Percentiles rank a stretch among this genome's conserved stretches.
Conservation (phyloP, 78 protist genomes). For the Dictyostelium capitatum region DNA sequence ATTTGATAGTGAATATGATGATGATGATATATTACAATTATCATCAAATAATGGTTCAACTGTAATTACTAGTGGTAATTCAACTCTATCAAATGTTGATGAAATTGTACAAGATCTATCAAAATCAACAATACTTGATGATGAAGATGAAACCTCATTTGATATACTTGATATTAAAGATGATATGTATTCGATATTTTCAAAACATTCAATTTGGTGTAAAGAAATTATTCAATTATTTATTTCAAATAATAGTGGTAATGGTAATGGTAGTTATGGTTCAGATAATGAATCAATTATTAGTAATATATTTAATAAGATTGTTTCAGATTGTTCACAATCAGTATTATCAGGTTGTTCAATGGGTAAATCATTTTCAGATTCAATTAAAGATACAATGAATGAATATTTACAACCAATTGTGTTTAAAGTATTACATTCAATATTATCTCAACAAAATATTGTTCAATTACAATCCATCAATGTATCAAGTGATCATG, state of each 20-base stretch:
- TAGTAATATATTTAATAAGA: neutral
- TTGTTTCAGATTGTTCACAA: slow-evolving; percentile 19
- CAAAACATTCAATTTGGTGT: slow-evolving; percentile 38
- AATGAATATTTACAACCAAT: slow-evolving; percentile 44
- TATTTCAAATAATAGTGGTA: neutral
- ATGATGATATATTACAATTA: neutral
- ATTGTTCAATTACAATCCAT: neutral
- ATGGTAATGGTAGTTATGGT: neutral
- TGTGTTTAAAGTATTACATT: slow-evolving; percentile 24
- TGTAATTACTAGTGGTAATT: neutral
- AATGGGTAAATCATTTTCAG: slow-evolving; percentile 53
- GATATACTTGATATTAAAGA: neutral
- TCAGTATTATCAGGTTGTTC: slow-evolving; percentile 1
- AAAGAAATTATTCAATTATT: slow-evolving; percentile 27
- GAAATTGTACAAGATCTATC: too few relatives aligned
- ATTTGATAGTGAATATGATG: neutral
- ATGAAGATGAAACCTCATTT: neutral
- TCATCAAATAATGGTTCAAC: neutral
- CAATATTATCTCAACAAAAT: slow-evolving; percentile 1
- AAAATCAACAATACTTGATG: neutral
- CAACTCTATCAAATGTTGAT: neutral
- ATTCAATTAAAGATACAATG: slow-evolving; percentile 52
- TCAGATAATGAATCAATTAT: too few relatives aligned
- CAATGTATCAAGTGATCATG: neutral
- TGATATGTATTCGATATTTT: neutral